Evolutionary conservation across 108 stramenopile species (phyloP), one percentile per base, ranked within the genome.

Genomic region (Skeletonema grethae): DNA sequence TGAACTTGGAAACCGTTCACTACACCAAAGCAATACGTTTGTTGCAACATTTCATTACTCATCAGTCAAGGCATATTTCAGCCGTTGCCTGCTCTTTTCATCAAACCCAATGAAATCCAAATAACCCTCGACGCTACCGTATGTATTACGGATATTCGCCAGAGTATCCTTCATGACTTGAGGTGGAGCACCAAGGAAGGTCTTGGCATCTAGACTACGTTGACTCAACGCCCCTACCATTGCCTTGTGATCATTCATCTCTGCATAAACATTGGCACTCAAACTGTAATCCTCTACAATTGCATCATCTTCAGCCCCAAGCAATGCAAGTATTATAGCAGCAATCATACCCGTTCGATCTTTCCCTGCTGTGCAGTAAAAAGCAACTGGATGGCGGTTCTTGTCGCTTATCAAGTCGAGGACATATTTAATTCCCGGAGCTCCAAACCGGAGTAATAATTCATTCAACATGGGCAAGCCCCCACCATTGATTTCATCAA

Each of bases 321-420:
- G 80, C 9, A 90, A 41, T 20, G 83, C 65, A 59, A 94, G 69
- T 36, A 96, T 90, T 34, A 96, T 87, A 22, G 95, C 95, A 7
- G 95, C 73, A 56, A 96, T 85, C 77, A 92, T 86, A 10, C 95
- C 95, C 10, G 95, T 96, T 10, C 95, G 80, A 79, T 96, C 94
- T 73, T 96, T 95, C n/a, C 96, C 96, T 4, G 96, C 96, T 24
- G 96, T 96, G 74, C 96, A 96, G 69, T 97, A 95, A 66, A 97
- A 95, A 24, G 91, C 96, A 6, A 97, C 67, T 22, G 96, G 96
- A 62, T 97, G 93, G 25, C 90, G 90, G 56, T 72, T 77, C 56
- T 50, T 65, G 64, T 95, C 91, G 35, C 91, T 84, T 32, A 86
- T 82, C 25, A 95, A 65, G 28, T 94, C 91, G 46, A 96, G 65